Conservation (phyloP, 106 monocot genomes). For the Dendrobium nobile region DNA sequence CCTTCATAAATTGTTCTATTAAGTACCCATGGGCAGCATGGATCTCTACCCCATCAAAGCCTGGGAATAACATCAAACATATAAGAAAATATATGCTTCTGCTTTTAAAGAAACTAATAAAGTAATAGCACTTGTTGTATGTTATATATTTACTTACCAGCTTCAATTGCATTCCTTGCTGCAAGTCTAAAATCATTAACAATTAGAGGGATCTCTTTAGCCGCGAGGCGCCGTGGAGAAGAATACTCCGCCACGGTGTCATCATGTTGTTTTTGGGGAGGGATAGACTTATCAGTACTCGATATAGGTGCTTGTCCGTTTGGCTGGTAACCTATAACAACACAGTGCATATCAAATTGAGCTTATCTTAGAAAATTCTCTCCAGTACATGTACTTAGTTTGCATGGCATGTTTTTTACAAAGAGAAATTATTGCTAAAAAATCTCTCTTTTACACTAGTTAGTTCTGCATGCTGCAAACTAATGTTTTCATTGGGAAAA, state of each 20-base stretch:
- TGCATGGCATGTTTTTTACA: too few species aligned
- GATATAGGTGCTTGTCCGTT: constrained; percentile 8
- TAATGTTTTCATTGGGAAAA: too few species aligned
- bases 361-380: too few species aligned
- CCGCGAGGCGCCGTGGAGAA: constrained; percentile 20
- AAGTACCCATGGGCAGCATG: constrained; percentile 16
- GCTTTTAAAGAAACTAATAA: neutral
- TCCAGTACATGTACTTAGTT: too few species aligned
- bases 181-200: constrained; percentile 41
- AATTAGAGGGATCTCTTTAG: constrained; percentile 25
- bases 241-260: neutral
- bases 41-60: constrained; percentile 22
- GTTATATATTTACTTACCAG: constrained; percentile 7
- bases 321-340: too few species aligned
- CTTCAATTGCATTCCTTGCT: constrained; percentile 32
- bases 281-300: constrained; percentile 4
- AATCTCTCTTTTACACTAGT: too few species aligned
- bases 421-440: too few species aligned
- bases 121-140: neutral
- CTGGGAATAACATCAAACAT: neutral
- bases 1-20: constrained; percentile 22
- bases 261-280: neutral
- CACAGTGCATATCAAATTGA: too few species aligned
- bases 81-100: neutral
- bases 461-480: too few species aligned